These are phyloP conservation scores for Endotrypanum monterogeii DNA, from an alignment of 208 protist genomes.

Conservation along the genomic window DNA sequence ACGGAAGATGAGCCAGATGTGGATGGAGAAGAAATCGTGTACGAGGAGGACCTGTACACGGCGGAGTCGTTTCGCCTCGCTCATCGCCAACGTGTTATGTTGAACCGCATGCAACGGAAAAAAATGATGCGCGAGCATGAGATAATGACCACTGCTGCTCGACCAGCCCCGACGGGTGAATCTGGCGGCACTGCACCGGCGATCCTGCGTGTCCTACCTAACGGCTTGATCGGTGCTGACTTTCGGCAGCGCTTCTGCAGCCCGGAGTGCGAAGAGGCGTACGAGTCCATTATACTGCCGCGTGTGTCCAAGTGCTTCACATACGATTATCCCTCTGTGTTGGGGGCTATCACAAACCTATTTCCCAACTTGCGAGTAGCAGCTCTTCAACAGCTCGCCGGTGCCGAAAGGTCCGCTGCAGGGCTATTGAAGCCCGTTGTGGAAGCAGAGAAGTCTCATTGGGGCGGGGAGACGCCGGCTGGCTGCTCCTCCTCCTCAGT, in stretches of 20 bases:
- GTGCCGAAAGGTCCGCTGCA: conserved; percentile 35
- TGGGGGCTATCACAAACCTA: conserved; percentile 48
- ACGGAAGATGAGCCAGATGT: conserved; percentile 3
- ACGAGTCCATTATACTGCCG: conserved; percentile 32
- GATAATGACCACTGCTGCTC: background rate
- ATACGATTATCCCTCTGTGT: conserved; percentile 42
- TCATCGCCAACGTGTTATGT: conserved; percentile 41
- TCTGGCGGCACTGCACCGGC: background rate
- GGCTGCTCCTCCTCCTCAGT: conserved; percentile 2
- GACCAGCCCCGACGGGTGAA: background rate
- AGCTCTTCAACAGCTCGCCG: conserved; percentile 53
- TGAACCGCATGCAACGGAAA: conserved; percentile 32
- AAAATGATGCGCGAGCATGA: conserved; percentile 15
- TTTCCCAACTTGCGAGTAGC: conserved; percentile 66
- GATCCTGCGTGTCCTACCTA: conserved; percentile 8
- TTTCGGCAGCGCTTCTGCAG: conserved; percentile 73
- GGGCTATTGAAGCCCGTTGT: conserved; percentile 17
- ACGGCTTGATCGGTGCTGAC: conserved; percentile 29
- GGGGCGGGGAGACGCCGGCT: background rate
- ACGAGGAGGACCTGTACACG: conserved; percentile 66
- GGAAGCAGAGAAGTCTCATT: background rate
- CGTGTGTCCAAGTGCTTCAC: conserved; percentile 30
- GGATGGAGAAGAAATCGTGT: conserved; percentile 51
- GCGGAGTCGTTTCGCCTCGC: conserved; percentile 62
- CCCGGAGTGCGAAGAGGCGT: conserved; percentile 47